Percentiles rank a stretch among this genome's conserved stretches.
These are phyloP conservation scores for Nissolia schottii DNA, from an alignment of 306 rosid genomes.

Conservation along the genomic window DNA sequence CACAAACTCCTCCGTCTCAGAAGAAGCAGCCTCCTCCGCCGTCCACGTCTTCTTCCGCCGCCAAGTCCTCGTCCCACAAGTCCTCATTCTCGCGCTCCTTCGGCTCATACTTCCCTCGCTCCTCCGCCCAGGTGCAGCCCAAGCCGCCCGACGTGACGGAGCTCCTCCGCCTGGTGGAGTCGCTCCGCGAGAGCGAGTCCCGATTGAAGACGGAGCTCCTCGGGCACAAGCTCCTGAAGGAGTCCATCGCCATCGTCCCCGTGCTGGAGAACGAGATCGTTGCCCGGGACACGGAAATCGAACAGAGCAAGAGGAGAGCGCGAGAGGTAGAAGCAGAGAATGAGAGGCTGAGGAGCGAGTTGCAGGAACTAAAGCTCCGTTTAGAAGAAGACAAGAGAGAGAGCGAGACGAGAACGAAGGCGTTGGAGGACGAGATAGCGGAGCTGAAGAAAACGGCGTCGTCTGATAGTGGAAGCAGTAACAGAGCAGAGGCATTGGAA, in stretches of 20 bases:
- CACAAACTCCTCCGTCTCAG: constrained; percentile 49
- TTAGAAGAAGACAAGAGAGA: constrained; percentile 47
- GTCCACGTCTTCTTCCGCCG: constrained; percentile 40
- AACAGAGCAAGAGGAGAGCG: constrained; percentile 31
- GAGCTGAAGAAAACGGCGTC: constrained; percentile 60
- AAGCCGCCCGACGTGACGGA: constrained; percentile 85
- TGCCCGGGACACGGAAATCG: constrained; percentile 51
- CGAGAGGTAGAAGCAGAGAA: constrained; percentile 56
- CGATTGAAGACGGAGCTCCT: constrained; percentile 82
- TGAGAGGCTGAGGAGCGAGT: constrained; percentile 32
- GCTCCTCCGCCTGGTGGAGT: constrained; percentile 78
- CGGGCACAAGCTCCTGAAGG: constrained; percentile 73
- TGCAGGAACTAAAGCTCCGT: constrained; percentile 34
- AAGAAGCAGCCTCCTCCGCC: constrained; percentile 47
- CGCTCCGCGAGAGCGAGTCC: constrained; percentile 92
- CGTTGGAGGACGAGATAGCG: constrained; percentile 54
- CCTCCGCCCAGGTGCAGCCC: constrained; percentile 97
- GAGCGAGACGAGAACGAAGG: constrained; percentile 35
- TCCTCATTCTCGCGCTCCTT: constrained; percentile 79
- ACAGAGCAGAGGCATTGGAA: constrained; percentile 28
- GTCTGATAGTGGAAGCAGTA: constrained; percentile 9
- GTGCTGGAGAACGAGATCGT: constrained; percentile 67
- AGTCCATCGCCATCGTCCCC: constrained; percentile 76
- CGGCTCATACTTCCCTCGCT: constrained; percentile 86
- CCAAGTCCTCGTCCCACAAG: constrained; percentile 54